Evolutionary conservation across 176 grass and related monocot genomes (phyloP), one percentile per base, ranked within the genome.

Genomic region (Musa schizocarpa): DNA sequence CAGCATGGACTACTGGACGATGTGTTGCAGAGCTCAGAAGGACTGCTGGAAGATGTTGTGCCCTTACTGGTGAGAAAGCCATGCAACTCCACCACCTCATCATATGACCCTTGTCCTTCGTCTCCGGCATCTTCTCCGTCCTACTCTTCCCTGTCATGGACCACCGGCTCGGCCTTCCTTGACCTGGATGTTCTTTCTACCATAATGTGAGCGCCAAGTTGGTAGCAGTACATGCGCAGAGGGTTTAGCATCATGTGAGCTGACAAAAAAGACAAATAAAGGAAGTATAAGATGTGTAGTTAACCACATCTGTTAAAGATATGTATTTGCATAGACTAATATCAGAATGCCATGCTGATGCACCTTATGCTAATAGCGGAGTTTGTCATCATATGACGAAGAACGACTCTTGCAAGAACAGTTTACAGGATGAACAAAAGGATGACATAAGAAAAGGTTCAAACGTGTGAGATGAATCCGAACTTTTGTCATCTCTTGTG

Each of bases 41-140:
- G 74, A 8, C 56, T 76, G 74, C 74, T 76, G 52, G 74, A 76
- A 29, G 74, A 76, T 25, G 56, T 76, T 2, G 74, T 76, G 29
- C 74, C 74, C 9, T 20, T 76, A 27, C 29, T 63, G 14, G 74
- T 76, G 16, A 63, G 74, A 29, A 76, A 62, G 56, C 74, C 74
- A 19, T 76, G 56, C 55, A 22, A 26, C 74, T 76, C 55, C 16
- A 21, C 23, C 23, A 14, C 74, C 3, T 62, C 56, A 1, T 62
- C 53, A 10, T n/a, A n/a, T 4, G 26, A 59, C 73, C 26, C 5
- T 8, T 55, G 53, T 21, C 24, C 9, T 34, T 10, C 73, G 1
- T 75, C 73, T 43, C 34, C 34, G 34, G 34, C 34, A 43, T 43
- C 34, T 5, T 43, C 34, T 43, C 34, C 34, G 34, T 43, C 34